A percentile compares a stretch with the other conserved stretches of the same genome.
phyloP scores from a whole-genome alignment of 23 red algal genomes.

The Cyanidioschyzon merolae region DNA sequence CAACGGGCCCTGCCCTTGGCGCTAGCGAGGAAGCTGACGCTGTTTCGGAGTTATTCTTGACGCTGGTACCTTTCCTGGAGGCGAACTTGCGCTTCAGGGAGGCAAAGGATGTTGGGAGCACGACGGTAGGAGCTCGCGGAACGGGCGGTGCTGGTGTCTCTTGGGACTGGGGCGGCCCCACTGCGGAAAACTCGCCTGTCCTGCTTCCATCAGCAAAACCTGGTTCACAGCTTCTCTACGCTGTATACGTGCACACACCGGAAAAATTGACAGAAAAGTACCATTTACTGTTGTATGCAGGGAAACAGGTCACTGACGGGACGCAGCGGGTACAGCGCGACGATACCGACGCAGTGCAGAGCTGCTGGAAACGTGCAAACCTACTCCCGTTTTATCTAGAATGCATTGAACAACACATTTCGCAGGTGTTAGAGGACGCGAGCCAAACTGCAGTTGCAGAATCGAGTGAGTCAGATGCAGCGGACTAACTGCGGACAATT shows the following conservation, averaged over 20 bases:
- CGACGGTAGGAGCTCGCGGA: background rate
- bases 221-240: conserved; percentile 6
- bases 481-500: too few species aligned
- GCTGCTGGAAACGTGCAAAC: too few species aligned
- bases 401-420: background rate
- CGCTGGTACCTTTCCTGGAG: background rate
- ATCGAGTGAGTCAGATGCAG: too few species aligned
- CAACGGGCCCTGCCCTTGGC: background rate
- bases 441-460: too few species aligned
- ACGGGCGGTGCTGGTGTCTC: background rate
- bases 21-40: background rate
- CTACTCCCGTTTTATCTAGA: background rate
- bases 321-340: background rate
- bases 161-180: background rate
- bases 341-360: background rate
- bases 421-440: too few species aligned
- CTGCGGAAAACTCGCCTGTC: background rate
- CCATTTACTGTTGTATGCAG: background rate
- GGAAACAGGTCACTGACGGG: background rate
- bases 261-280: background rate
- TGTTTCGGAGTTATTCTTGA: background rate
- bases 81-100: background rate
- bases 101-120: background rate
- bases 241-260: background rate
- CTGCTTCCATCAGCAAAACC: background rate